Base-by-base conservation (phyloP, 768 basidiomycete genomes). In the Suillus variegatus region DNA sequence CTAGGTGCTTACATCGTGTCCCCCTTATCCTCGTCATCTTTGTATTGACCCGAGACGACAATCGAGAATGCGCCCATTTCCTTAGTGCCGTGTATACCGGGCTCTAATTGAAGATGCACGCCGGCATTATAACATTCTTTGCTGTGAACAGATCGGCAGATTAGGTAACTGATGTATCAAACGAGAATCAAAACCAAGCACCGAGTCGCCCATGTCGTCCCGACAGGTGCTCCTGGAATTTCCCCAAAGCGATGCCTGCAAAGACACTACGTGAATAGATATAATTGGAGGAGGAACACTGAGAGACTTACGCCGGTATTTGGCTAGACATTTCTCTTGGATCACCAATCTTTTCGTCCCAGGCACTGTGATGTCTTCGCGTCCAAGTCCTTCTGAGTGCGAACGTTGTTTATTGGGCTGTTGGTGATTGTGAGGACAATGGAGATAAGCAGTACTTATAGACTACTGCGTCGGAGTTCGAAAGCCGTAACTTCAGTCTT, bases 1-100 rank as follows among this genome's bases (percentile, higher is more conserved):
- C 35, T 56, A 68, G 25, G 13, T 54, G 4, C 71, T 35, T 63
- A 77, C 76, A 77, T 66, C 10, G 67, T 57, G 18, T 75, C 71
- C 1, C 74, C 74, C 0, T 64, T 46, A 32, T 75, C 74, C 44
- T 72, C 64, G 38, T 75, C 47, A 36, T 77, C 75, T 47, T 36
- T 4, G 58, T 77, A 75, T 8, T 7, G 10, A 20, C 18, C 3
- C 0, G 75, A 74, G 14, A 75, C 5, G 13, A 44, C 65, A 28
- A 77, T 36, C 7, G 74, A 75, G 36, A 20, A 71, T 0, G 32
- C 61, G 12, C 76, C 74, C 0, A 63, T 7, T 12, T 0, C n/a
- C 2, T 4, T 1, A 12, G 18, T 72, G n/a, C 74, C 74, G 36
- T 22, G 64, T 51, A 75, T 77, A 7, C 74, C 74, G 18, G 63